Base-by-base conservation (phyloP, 2,329 filamentous ascomycete genomes). In the Epichloe scottii region DNA sequence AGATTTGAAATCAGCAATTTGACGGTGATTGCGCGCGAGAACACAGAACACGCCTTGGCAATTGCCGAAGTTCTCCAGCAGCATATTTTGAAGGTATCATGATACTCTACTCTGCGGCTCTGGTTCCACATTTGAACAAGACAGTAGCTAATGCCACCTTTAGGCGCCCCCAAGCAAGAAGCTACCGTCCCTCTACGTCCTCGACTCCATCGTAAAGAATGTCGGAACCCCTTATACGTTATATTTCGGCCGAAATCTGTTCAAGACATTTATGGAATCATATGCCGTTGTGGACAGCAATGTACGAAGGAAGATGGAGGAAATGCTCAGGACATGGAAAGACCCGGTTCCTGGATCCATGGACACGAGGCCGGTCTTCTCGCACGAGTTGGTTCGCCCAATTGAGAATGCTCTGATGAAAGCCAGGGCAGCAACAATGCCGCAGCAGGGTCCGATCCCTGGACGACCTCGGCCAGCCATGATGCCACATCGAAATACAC, bases 181-280 rank as follows among this genome's bases (percentile, higher is more conserved):
- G 64, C 75, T 98, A 3, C 90, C 93, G 17, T 89, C 93, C n/a
- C 77, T 98, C 30, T 98, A 97, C 70, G 88, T 98, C 57, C 84
- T 98, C 63, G 93, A 98, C 70, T 97, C 91, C 15, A 91, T 98
- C 55, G 90, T 95, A 64, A 98, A 98, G 70, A 97, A 98, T 73
- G 89, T 98, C 55, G 93, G 93, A 54, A 96, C 91, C 1, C 93
- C 93, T 7, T 98, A 98, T 68, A 97, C 91, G 0, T 77, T 97
- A 12, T 97, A 95, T 67, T 86, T 98, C 57, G 89, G 90, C 49
- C 84, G 88, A 40, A 91, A 91, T 62, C 79, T 98, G 39, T 97
- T 91, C 69, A 81, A 84, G 59, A 97, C 89, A 4, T 98, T 95
- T 65, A 96, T 97, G 89, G 88, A 94, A 61, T 87, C 93, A 38